Evolutionary conservation across 1,139 yeast species (phyloP).

Genomic region (Yarrowia galli): DNA sequence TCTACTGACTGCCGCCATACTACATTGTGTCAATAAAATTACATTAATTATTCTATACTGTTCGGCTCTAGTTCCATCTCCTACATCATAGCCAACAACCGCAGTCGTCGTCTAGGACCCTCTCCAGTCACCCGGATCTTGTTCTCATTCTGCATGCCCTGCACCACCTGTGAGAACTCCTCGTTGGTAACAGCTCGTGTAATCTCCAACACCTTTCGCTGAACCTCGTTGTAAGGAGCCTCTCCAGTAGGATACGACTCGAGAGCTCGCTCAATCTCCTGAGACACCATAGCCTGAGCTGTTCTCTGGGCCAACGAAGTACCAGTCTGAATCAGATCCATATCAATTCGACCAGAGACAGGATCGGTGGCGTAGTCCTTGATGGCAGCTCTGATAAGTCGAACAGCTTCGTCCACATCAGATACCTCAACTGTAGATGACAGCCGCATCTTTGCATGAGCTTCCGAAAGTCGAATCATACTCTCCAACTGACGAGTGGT

Average conservation of each 20-base stretch:
- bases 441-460: conserved; percentile 96
- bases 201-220: conserved; percentile 48
- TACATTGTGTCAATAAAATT: too few species aligned
- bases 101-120: conserved; percentile 50
- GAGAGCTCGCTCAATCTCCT: conserved; percentile 24
- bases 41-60: too few species aligned
- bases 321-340: conserved; percentile 97
- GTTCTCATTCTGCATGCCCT: conserved; percentile 63
- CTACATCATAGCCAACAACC: conserved; percentile 25
- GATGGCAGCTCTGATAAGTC: conserved; percentile 90
- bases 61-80: too few species aligned
- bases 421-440: conserved; percentile 70
- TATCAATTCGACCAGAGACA: conserved; percentile 92
- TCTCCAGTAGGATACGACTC: conserved; percentile 50
- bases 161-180: conserved; percentile 64
- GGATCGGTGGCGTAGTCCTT: conserved; percentile 99
- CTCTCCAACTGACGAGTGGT: conserved; percentile 97
- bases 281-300: conserved; percentile 59
- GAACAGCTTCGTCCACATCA: conserved; percentile 94
- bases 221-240: conserved; percentile 46
- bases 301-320: conserved; percentile 89
- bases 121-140: conserved; percentile 72
- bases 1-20: too few species aligned
- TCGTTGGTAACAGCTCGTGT: conserved; percentile 63
- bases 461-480: conserved; percentile 93